Evolutionary conservation across 352 stramenopile species (phyloP).

Genomic region (Phytophthora meadii): DNA sequence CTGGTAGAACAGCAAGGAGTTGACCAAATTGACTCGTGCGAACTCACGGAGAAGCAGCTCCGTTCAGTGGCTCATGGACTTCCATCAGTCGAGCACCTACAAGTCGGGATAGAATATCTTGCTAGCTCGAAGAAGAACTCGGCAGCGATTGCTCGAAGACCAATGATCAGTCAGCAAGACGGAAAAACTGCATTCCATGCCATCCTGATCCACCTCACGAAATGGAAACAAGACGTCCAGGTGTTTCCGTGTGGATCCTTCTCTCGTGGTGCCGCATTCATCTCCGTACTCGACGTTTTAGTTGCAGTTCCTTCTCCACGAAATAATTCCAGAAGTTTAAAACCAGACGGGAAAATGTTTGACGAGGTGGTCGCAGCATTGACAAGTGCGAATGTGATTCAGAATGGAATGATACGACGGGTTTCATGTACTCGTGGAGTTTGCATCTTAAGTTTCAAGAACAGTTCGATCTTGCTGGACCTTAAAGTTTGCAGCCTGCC

Average conservation of each 20-base stretch:
- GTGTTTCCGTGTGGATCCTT: conserved; percentile 80
- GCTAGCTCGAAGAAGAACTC: background rate
- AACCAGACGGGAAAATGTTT: conserved; percentile 23
- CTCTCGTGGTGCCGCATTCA: conserved; percentile 67
- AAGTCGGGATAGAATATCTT: conserved; percentile 52
- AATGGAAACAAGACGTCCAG: conserved; percentile 55
- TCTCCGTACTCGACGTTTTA: conserved; percentile 78
- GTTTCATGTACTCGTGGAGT: conserved; percentile 51
- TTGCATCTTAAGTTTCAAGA: conserved; percentile 73
- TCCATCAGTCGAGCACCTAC: conserved; percentile 35
- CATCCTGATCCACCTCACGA: conserved; percentile 66
- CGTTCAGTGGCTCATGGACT: conserved; percentile 25
- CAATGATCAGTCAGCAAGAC: conserved; percentile 61
- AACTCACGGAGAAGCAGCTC: conserved; percentile 39
- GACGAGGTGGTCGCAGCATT: conserved; percentile 53
- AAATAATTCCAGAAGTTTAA: background rate
- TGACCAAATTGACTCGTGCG: conserved; percentile 3
- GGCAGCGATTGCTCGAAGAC: conserved; percentile 26
- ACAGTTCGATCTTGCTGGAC: conserved; percentile 60
- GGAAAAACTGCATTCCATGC: conserved; percentile 74
- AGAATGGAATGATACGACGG: conserved; percentile 32
- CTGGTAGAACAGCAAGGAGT: conserved; percentile 32
- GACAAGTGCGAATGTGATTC: conserved; percentile 36
- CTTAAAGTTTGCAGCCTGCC: conserved; percentile 70
- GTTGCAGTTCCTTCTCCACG: conserved; percentile 40